Percentiles rank a stretch among this genome's conserved stretches.
Conservation (phyloP, 2,329 filamentous ascomycete species). For the Pseudogymnoascus sp. region DNA sequence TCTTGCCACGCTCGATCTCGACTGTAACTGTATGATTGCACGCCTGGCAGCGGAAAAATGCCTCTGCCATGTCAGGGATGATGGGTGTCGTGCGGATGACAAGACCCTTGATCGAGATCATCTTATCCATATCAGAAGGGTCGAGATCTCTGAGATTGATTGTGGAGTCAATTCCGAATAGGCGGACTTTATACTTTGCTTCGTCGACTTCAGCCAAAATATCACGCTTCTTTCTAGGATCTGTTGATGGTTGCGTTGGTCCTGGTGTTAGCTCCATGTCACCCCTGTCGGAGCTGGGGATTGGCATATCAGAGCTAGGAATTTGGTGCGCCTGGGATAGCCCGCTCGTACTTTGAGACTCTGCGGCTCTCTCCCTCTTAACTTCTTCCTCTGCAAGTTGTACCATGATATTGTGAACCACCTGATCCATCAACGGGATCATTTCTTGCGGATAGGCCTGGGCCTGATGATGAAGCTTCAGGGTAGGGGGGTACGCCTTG, state of each 20-base stretch:
- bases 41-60: slow-evolving; percentile 91
- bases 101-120: slow-evolving; percentile 89
- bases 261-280: slow-evolving; percentile 38
- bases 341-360: slow-evolving; percentile 49
- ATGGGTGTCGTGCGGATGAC: slow-evolving; percentile 94
- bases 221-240: slow-evolving; percentile 37
- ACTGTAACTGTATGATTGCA: slow-evolving; percentile 89
- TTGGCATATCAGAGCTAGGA: slow-evolving; percentile 66
- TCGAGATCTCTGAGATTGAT: slow-evolving; percentile 93
- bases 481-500: slow-evolving; percentile 83
- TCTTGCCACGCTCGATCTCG: slow-evolving; percentile 90
- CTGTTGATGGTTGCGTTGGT: slow-evolving; percentile 34
- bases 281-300: slow-evolving; percentile 70
- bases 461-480: slow-evolving; percentile 91
- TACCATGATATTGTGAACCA: slow-evolving; percentile 85
- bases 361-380: slow-evolving; percentile 51
- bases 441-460: slow-evolving; percentile 95
- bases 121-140: slow-evolving; percentile 90
- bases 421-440: slow-evolving; percentile 92
- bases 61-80: slow-evolving; percentile 98
- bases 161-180: slow-evolving; percentile 77
- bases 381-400: slow-evolving; percentile 78
- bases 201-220: slow-evolving; percentile 68
- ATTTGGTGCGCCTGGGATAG: slow-evolving; percentile 39
- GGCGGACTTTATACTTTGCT: slow-evolving; percentile 75